A percentile compares a stretch with the other conserved stretches of the same genome.
phyloP scores from a whole-genome alignment of 208 protist species.

The Jaenimonas drosophilae region DNA sequence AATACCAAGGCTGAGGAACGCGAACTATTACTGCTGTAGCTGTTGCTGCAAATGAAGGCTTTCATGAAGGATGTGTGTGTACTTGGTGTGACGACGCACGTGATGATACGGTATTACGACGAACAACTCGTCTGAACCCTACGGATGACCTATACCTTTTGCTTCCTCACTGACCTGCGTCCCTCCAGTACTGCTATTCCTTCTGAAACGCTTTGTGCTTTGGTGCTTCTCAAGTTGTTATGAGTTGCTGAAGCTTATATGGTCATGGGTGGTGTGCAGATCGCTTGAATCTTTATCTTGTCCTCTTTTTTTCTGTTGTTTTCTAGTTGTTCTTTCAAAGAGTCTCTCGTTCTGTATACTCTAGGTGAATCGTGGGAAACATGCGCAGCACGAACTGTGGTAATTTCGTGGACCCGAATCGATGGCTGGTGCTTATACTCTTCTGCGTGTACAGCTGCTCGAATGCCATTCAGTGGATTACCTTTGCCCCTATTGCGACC shows the following conservation, averaged over 20 bases:
- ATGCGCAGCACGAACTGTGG: neutral
- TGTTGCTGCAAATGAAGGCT: neutral
- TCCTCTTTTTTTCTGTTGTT: neutral
- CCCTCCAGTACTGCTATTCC: too few relatives aligned
- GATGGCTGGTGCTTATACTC: conserved; percentile 37
- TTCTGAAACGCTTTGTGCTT: too few relatives aligned
- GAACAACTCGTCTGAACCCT: too few relatives aligned
- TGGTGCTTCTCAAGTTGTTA: too few relatives aligned
- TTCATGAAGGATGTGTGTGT: neutral
- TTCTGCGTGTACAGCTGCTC: conserved; percentile 58
- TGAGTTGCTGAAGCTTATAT: too few relatives aligned
- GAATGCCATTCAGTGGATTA: conserved; percentile 73
- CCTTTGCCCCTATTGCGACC: conserved; percentile 41
- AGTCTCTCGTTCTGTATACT: too few relatives aligned
- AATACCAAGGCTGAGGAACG: conserved; percentile 12
- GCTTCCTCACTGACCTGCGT: too few relatives aligned
- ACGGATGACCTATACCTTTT: too few relatives aligned
- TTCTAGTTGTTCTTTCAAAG: neutral
- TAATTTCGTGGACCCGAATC: conserved; percentile 29
- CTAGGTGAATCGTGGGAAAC: too few relatives aligned
- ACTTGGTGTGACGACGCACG: too few relatives aligned
- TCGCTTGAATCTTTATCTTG: neutral
- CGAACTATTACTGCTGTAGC: neutral
- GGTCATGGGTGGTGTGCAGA: too few relatives aligned
- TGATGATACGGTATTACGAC: too few relatives aligned